These are phyloP conservation scores for Suhomyces ambrosiae DNA, from an alignment of 1,139 yeast species.

Conservation along the genomic window DNA sequence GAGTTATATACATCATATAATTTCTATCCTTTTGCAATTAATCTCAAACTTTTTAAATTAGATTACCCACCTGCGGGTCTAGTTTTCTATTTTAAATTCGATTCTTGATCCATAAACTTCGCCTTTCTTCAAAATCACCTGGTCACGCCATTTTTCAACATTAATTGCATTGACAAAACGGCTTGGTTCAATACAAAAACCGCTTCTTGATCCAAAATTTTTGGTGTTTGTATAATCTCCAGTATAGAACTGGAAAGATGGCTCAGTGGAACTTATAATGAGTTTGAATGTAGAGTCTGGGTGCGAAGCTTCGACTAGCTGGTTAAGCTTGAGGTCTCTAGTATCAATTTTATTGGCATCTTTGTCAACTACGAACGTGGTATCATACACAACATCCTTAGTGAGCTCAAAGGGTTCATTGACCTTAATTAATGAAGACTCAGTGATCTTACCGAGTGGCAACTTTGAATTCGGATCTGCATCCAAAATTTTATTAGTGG, in stretches of 20 bases:
- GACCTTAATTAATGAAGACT: slow-evolving; percentile 24
- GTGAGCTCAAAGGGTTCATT: slow-evolving; percentile 27
- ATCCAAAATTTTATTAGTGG: slow-evolving; percentile 37
- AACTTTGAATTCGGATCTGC: slow-evolving; percentile 34
- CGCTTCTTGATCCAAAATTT: slow-evolving; percentile 48
- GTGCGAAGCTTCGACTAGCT: slow-evolving; percentile 50
- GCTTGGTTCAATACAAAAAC: slow-evolving; percentile 67
- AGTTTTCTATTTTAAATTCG: slow-evolving; percentile 27
- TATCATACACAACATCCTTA: slow-evolving; percentile 44
- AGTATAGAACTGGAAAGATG: slow-evolving; percentile 68
- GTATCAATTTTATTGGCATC: slow-evolving; percentile 42
- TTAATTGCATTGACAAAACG: slow-evolving; percentile 62
- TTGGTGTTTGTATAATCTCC: slow-evolving; percentile 52
- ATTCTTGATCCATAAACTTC: slow-evolving; percentile 57
- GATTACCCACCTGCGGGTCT: too few species aligned
- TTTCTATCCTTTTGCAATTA: too few species aligned
- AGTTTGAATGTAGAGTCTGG: slow-evolving; percentile 48
- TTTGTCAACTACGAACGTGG: slow-evolving; percentile 52
- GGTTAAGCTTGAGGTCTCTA: slow-evolving; percentile 35
- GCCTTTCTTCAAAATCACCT: slow-evolving; percentile 56
- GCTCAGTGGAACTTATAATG: slow-evolving; percentile 59
- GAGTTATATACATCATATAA: too few species aligned
- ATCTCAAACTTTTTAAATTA: too few species aligned
- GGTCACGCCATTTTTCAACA: slow-evolving; percentile 47
- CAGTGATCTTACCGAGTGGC: slow-evolving; percentile 55